Percentiles rank a stretch among this genome's conserved stretches.
Conservation (phyloP, 179 eudicot species). For the Spergularia azorica region DNA sequence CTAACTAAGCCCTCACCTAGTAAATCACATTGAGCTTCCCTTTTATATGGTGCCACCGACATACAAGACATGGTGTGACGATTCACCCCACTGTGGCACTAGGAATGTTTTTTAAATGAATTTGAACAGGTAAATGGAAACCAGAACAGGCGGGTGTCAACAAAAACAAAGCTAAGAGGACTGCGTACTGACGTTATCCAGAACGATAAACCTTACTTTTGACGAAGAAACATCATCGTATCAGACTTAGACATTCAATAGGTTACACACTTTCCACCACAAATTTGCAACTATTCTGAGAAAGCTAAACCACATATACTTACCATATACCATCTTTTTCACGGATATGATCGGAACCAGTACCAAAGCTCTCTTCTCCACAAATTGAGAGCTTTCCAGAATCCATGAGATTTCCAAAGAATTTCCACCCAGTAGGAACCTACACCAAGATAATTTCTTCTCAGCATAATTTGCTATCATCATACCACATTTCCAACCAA, state of each 20-base stretch:
- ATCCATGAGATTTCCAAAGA: conserved; percentile 99
- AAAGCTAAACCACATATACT: not conserved
- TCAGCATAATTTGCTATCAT: not conserved
- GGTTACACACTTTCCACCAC: not conserved
- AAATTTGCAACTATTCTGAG: not conserved
- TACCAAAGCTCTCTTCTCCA: conserved; percentile 99
- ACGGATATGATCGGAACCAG: conserved; percentile 98
- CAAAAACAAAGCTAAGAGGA: too few relatives aligned
- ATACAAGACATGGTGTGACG: not conserved
- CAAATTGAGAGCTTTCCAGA: conserved; percentile 88
- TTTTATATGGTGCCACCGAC: not conserved
- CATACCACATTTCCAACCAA: not conserved
- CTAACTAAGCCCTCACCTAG: too few relatives aligned
- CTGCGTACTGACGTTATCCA: not conserved
- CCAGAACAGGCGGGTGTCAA: too few relatives aligned
- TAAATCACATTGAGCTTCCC: too few relatives aligned
- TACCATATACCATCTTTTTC: conserved; percentile 99
- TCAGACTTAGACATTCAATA: not conserved
- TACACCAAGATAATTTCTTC: conserved; percentile 32
- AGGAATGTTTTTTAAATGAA: not conserved
- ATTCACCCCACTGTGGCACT: not conserved
- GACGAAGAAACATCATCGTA: not conserved
- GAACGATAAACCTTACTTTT: not conserved
- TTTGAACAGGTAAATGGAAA: too few relatives aligned
- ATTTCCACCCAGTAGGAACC: conserved; percentile 99